A percentile compares a stretch with the other conserved stretches of the same genome.
These are phyloP conservation scores for Dactylorhiza incarnata DNA, from an alignment of 106 monocot species.

Conservation along the genomic window DNA sequence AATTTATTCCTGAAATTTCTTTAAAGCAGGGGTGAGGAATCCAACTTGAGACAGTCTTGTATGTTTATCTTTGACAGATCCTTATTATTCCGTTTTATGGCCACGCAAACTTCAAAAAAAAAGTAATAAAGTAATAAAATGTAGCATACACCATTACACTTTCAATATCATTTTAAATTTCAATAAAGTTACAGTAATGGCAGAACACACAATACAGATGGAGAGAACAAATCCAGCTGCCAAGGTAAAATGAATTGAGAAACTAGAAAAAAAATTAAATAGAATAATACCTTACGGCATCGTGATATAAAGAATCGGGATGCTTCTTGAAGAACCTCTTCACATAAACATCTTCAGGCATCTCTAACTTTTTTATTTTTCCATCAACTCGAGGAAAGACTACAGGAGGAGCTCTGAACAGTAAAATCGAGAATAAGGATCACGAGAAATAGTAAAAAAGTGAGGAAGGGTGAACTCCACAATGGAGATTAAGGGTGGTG, in stretches of 20 bases:
- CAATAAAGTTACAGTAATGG: no score
- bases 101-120: background rate
- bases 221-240: background rate
- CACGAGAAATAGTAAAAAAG: background rate
- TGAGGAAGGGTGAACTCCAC: no score
- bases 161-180: no score
- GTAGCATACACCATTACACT: no score
- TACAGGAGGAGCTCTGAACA: slow-evolving; percentile 44
- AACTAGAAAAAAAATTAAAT: background rate
- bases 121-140: no score
- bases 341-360: slow-evolving; percentile 64
- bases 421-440: slow-evolving; percentile 5
- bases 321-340: slow-evolving; percentile 53
- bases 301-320: slow-evolving; percentile 61
- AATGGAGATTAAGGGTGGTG: no score
- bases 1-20: no score
- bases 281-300: slow-evolving; percentile 48
- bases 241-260: background rate
- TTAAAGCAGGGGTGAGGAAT: no score
- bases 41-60: no score
- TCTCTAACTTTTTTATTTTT: slow-evolving; percentile 37
- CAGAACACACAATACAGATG: no score
- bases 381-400: slow-evolving; percentile 49
- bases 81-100: no score
- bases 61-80: no score